These are phyloP conservation scores for Diphasiastrum complanatum DNA, from an alignment of 83 land plant genomes.

Conservation along the genomic window DNA sequence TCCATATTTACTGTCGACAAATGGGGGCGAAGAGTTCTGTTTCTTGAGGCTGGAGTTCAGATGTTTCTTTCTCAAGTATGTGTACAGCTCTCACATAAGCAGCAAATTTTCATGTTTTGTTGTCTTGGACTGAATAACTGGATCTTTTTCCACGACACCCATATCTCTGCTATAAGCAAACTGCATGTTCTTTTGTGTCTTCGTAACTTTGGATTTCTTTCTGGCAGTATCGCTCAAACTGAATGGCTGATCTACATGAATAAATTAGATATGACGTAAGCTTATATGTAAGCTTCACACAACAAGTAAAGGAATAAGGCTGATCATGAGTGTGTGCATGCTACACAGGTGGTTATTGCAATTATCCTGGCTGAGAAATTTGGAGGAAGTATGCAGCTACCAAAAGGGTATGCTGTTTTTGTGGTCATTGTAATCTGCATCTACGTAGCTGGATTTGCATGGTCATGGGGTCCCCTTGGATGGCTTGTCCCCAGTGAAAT, in stretches of 20 bases:
- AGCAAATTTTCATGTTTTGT: not conserved
- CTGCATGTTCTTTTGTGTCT: too few relatives aligned
- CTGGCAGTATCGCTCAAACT: not conserved
- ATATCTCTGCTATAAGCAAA: too few relatives aligned
- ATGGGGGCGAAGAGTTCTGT: slow-evolving; percentile 44
- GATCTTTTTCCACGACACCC: too few relatives aligned
- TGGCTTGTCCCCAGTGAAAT: slow-evolving; percentile 78
- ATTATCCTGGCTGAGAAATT: slow-evolving; percentile 54
- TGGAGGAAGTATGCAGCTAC: slow-evolving; percentile 34
- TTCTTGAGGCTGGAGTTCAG: slow-evolving; percentile 48
- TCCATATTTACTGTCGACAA: slow-evolving; percentile 55
- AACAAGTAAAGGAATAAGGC: not conserved
- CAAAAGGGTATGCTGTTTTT: slow-evolving; percentile 40
- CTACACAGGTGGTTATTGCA: slow-evolving; percentile 41
- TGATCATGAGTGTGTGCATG: not conserved
- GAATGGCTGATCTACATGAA: too few relatives aligned
- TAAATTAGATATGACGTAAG: too few relatives aligned
- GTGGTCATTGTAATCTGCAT: slow-evolving; percentile 48
- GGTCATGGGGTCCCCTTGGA: slow-evolving; percentile 75
- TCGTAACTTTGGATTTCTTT: too few relatives aligned
- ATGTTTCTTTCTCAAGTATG: slow-evolving; percentile 57
- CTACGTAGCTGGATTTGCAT: slow-evolving; percentile 54
- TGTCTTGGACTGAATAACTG: not conserved
- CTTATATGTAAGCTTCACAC: too few relatives aligned
- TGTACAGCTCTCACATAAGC: not conserved